Evolutionary conservation across 306 rosid genomes (phyloP).

Genomic region (cucumber (Cucumis sativus)): DNA sequence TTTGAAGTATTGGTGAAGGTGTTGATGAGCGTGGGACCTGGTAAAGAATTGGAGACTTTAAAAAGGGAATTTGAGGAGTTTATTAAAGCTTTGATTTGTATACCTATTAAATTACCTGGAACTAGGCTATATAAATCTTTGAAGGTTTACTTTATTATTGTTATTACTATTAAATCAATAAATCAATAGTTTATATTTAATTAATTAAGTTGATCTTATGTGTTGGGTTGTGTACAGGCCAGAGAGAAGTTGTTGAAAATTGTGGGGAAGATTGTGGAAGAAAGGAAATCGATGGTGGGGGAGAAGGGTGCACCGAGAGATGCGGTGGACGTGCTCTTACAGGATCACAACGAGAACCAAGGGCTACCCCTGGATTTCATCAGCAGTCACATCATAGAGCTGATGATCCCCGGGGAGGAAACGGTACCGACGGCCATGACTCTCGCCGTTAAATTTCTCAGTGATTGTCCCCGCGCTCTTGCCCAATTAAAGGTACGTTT

Average conservation of each 20-base stretch:
- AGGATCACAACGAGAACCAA: slow-evolving; percentile 24
- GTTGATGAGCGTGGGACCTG: slow-evolving; percentile 65
- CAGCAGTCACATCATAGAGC: slow-evolving; percentile 53
- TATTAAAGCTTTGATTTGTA: slow-evolving; percentile 75
- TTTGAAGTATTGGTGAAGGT: slow-evolving; percentile 56
- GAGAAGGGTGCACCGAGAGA: slow-evolving; percentile 19
- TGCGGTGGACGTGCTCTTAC: slow-evolving; percentile 54
- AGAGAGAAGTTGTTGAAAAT: slow-evolving; percentile 63
- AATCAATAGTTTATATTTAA: neutral
- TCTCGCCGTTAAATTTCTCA: slow-evolving; percentile 52
- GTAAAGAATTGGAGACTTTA: slow-evolving; percentile 56
- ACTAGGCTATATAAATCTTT: slow-evolving; percentile 72
- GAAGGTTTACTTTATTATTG: slow-evolving; percentile 25
- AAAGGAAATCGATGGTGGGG: slow-evolving; percentile 19
- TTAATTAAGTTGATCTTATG: neutral
- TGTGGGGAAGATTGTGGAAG: slow-evolving; percentile 41
- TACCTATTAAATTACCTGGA: slow-evolving; percentile 84
- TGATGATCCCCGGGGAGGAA: slow-evolving; percentile 93
- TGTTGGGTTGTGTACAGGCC: slow-evolving; percentile 29
- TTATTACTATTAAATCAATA: no score
- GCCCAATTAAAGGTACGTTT: slow-evolving; percentile 33
- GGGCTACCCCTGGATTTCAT: slow-evolving; percentile 42
- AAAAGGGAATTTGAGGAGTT: slow-evolving; percentile 63
- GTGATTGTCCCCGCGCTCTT: slow-evolving; percentile 43
- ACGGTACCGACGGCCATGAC: slow-evolving; percentile 84